Conservation (phyloP, 805 yeast species). For the Yueomyces sp. region DNA sequence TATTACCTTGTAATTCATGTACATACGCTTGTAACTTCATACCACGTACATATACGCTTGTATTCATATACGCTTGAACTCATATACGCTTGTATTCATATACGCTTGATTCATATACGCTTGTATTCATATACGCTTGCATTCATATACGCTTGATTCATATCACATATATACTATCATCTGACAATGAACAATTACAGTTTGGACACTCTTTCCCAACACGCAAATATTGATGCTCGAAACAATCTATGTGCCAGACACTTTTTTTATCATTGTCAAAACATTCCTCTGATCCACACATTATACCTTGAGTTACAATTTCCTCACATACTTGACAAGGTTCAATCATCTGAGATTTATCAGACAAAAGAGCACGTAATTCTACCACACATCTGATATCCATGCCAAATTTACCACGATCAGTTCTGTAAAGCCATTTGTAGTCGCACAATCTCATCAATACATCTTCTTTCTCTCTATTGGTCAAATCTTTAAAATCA, state of each 20-base stretch:
- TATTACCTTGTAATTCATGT: neutral
- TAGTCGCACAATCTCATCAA: conserved; percentile 9
- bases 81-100: neutral
- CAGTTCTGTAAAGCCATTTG: conserved; percentile 18
- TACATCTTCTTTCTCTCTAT: conserved; percentile 11
- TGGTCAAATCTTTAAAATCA: conserved; percentile 8
- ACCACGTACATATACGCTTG: neutral
- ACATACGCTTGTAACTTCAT: conserved; percentile 1
- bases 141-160: neutral
- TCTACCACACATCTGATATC: conserved; percentile 16
- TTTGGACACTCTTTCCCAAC: conserved; percentile 10
- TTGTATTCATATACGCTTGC: neutral
- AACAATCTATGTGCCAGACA: conserved; percentile 23
- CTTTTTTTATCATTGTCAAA: neutral
- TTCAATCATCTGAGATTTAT: conserved; percentile 6
- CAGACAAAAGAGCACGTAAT: conserved; percentile 13
- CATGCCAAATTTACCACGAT: conserved; percentile 14
- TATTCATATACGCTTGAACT: neutral
- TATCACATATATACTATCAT: conserved; percentile 12
- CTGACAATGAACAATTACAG: conserved; percentile 8
- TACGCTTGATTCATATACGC: neutral
- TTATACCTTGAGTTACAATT: conserved; percentile 14
- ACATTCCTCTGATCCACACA: conserved; percentile 8
- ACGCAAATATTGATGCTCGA: conserved; percentile 18
- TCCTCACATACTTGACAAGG: conserved; percentile 13